Evolutionary conservation across 306 rosid genomes (phyloP), one percentile per base, ranked within the genome.

Genomic region (Gastrolobium villosum): DNA sequence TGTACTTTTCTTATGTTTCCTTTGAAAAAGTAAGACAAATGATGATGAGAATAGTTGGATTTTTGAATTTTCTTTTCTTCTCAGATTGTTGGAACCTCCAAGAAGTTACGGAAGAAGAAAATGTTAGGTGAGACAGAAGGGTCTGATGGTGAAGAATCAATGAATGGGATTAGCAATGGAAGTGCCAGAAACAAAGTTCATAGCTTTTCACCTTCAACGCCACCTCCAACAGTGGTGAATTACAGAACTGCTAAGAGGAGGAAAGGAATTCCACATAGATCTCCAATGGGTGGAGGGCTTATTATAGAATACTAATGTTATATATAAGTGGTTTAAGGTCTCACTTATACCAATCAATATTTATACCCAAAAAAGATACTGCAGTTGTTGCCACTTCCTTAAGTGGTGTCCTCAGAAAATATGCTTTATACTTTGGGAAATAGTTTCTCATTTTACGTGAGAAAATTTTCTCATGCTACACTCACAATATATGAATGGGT

Each of bases 201-300:
- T 31, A 88, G 90, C 87, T 90, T 90, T 56, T 74, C 94, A 66
- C 94, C 94, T 26, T 86, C 92, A 31, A 90, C 94, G 3, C 94
- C 94, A 36, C 94, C 92, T 0, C 92, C 94, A 13, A 90, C 90
- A 9, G 81, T 77, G 4, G 56, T 68, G 56, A 90, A 45, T 54
- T 84, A 80, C 89, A 78, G 90, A 80, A 78, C 83, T 71, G 76
- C 84, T 40, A 90, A 86, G 80, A 87, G 94, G 35, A 86, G 94
- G 56, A 90, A 90, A 87, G 94, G 94, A 52, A 39, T 86, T 61
- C 94, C 94, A 61, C 92, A 86, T 40, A 84, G 94, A 66, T 9
- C 94, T 63, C 94, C 94, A 72, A 86, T 90, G 90, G 94, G 91
- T 20, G 94, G 87, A 66, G 94, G 90, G n/a, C 82, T 87, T 26